Base-by-base conservation (phyloP, 352 stramenopile genomes). In the Lagenidium giganteum region DNA sequence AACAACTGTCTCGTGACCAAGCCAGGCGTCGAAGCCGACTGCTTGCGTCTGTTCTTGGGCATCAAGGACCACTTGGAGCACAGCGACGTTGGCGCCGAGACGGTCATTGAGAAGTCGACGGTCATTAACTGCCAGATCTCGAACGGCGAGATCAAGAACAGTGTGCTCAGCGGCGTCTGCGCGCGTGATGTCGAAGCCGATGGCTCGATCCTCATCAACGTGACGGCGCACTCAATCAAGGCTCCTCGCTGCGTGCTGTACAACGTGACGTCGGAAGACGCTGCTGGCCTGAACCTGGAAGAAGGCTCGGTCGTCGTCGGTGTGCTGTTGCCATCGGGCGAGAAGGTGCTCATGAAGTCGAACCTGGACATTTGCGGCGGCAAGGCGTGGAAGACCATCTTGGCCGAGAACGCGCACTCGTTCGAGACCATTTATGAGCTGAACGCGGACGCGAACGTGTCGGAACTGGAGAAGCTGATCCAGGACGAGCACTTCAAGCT, bases 171-270 rank as follows among this genome's bases (percentile, higher is more conserved):
- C 36, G 81, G 89, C 43, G 95, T 98, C 13, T 80, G 68, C 34
- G 82, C 88, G 8, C 71, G 74, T 18, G 76, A 96, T 44, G 75
- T 99, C 44, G 82, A 95, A 30, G 93, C 83, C 2, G 79, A 98
- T 43, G 89, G 92, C 44, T 97, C 91, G 41, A 98, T 99, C 48
- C 70, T 99, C 39, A 97, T 99, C 50, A 98, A 98, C 69, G 96
- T 98, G 37, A 97, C 94, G 11, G 95, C 95, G 11, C 93, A 91
- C 49, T 96, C 91, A 28, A 98, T 99, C 60, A 79, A 73, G n/a
- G 95, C 93, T 5, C 88, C 88, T 42, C 87, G 91, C 33, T 95
- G 86, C 48, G 95, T 99, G 21, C 65, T 98, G 42, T 99, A 99
- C 80, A 99, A 99, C 65, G 76, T 98, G 14, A 94, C 97, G 25